phyloP scores from a whole-genome alignment of 2,329 filamentous ascomycete genomes.

The Huntiella abstrusa region DNA sequence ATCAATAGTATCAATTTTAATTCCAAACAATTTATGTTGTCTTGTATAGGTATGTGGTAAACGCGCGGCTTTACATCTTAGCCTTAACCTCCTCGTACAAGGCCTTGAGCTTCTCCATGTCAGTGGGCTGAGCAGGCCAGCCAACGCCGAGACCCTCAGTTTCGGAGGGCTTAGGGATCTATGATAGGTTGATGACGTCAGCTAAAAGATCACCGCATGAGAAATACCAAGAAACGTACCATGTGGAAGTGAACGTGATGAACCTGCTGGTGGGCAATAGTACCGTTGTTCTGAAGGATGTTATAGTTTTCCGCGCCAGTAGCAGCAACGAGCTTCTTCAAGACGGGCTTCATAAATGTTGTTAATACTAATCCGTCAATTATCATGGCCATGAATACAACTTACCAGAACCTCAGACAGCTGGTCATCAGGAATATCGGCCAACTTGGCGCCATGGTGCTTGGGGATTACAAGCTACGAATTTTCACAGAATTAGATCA shows the following conservation, averaged over 20 bases:
- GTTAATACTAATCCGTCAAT: background rate
- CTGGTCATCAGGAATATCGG: conserved; percentile 80
- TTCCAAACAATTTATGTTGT: too few relatives aligned
- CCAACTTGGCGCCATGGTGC: conserved; percentile 75
- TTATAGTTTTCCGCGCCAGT: conserved; percentile 71
- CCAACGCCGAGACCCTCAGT: conserved; percentile 57
- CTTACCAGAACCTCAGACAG: conserved; percentile 63
- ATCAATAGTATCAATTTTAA: too few relatives aligned
- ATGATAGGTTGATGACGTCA: conserved; percentile 6
- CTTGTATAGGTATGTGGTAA: too few relatives aligned
- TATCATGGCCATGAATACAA: background rate
- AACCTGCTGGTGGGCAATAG: conserved; percentile 78
- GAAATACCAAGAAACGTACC: conserved; percentile 28
- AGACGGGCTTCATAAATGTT: conserved; percentile 37
- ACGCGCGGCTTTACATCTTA: conserved; percentile 46
- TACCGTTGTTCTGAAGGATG: conserved; percentile 88
- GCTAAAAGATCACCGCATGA: conserved; percentile 1
- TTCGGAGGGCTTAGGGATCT: conserved; percentile 88
- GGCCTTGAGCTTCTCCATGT: conserved; percentile 70
- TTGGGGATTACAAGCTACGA: conserved; percentile 86
- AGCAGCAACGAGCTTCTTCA: conserved; percentile 70
- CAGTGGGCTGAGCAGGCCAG: conserved; percentile 58
- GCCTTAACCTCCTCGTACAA: conserved; percentile 69
- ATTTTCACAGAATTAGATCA: background rate
- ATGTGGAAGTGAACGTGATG: conserved; percentile 94